Evolutionary conservation across 331 rosid genomes (phyloP).

Genomic region (Arachis monticola): DNA sequence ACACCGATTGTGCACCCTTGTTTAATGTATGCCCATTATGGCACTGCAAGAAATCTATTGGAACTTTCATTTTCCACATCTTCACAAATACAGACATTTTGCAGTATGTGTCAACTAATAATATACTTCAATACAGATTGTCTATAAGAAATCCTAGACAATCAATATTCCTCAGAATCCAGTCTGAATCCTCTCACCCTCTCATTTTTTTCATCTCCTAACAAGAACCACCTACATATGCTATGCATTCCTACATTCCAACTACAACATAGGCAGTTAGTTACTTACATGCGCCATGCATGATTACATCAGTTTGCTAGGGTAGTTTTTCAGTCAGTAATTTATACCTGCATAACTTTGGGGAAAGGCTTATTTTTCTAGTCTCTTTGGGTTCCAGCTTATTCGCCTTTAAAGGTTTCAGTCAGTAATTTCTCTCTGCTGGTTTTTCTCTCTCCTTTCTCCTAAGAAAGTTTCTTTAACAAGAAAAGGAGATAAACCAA

Average conservation of each 20-base stretch:
- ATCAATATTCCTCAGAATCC: conserved; percentile 7
- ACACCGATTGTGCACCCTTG: conserved; percentile 86
- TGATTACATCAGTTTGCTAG: not conserved
- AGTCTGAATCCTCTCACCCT: not conserved
- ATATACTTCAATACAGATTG: not conserved
- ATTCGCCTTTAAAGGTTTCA: not conserved
- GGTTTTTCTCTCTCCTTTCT: not conserved
- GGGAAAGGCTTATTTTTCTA: not conserved
- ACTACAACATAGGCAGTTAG: not conserved
- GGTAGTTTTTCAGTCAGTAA: not conserved
- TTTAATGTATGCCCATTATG: conserved; percentile 86
- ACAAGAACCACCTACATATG: not conserved
- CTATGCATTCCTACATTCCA: not conserved
- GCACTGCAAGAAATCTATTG: conserved; percentile 56
- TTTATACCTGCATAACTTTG: not conserved
- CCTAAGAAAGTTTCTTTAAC: not conserved
- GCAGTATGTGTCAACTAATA: not conserved
- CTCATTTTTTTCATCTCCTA: not conserved
- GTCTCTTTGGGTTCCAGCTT: not conserved
- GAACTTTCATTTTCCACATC: not conserved
- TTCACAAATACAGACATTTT: not conserved
- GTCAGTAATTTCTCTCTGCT: not conserved
- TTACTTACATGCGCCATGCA: not conserved
- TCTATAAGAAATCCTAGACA: not conserved
- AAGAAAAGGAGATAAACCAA: not conserved